Evolutionary conservation across 768 basidiomycete genomes (phyloP).

Genomic region (Collybia nuda): DNA sequence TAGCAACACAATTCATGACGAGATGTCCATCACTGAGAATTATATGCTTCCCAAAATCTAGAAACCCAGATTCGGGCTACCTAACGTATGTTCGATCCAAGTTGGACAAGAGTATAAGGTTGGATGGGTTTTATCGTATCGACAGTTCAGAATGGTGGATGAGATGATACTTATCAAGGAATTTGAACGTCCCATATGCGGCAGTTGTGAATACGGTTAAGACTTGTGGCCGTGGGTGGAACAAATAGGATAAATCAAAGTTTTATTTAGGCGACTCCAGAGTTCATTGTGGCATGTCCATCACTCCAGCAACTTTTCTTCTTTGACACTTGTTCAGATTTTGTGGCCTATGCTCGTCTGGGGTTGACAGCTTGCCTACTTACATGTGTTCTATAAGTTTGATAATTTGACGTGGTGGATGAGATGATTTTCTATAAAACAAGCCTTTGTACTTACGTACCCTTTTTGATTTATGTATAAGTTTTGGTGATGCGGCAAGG

Average conservation of each 20-base stretch:
- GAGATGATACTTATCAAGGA: background rate
- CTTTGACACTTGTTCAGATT: background rate
- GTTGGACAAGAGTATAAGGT: background rate
- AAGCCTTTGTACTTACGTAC: too few relatives aligned
- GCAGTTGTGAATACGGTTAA: too few relatives aligned
- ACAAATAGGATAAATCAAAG: too few relatives aligned
- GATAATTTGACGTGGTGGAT: constrained; percentile 6
- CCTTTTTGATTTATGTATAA: too few relatives aligned
- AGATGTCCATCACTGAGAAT: background rate
- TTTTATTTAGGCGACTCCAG: background rate
- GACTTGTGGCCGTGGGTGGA: too few relatives aligned
- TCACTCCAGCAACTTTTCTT: constrained; percentile 1
- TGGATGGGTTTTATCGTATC: constrained; percentile 3
- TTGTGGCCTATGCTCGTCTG: constrained; percentile 2
- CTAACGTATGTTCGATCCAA: constrained; percentile 2
- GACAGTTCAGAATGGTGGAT: constrained; percentile 6
- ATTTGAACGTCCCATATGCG: too few relatives aligned
- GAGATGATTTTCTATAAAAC: background rate
- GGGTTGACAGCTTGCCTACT: background rate
- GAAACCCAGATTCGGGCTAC: background rate
- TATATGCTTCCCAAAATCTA: background rate
- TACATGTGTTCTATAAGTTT: constrained; percentile 2
- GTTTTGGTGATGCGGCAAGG: too few relatives aligned
- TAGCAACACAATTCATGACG: background rate
- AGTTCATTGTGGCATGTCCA: background rate